Conservation (phyloP, 1,139 yeast genomes). For the Debaryomyces psychrophilus region DNA sequence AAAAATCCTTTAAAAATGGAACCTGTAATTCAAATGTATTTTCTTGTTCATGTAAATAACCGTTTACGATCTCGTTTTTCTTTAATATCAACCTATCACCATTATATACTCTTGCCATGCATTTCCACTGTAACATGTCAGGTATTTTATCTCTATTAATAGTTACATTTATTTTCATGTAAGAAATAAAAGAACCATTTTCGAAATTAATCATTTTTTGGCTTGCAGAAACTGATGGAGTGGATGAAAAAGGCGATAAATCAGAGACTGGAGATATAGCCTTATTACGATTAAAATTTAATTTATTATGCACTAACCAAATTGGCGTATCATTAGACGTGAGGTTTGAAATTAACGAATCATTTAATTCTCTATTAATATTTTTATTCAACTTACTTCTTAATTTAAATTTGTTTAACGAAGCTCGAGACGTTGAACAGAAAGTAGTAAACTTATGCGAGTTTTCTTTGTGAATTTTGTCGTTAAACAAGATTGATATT, state of each 20-base stretch:
- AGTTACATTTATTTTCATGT: slow-evolving; percentile 28
- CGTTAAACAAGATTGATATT: slow-evolving; percentile 16
- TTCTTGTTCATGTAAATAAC: slow-evolving; percentile 25
- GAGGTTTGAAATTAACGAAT: slow-evolving; percentile 4
- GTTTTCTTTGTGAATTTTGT: slow-evolving; percentile 9
- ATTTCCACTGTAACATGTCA: slow-evolving; percentile 38
- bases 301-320: slow-evolving; percentile 12
- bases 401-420: slow-evolving; percentile 11
- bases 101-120: slow-evolving; percentile 34
- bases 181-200: slow-evolving; percentile 34
- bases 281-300: slow-evolving; percentile 6
- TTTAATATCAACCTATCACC: slow-evolving; percentile 29
- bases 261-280: slow-evolving; percentile 1
- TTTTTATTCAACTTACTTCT: slow-evolving; percentile 11
- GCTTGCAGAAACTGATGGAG: slow-evolving; percentile 8
- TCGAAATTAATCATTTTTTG: slow-evolving; percentile 25
- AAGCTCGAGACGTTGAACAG: slow-evolving; percentile 15
- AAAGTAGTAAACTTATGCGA: slow-evolving; percentile 19
- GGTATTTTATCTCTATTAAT: slow-evolving; percentile 8
- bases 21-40: slow-evolving; percentile 33
- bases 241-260: slow-evolving; percentile 14
- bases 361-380: slow-evolving; percentile 8
- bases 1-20: slow-evolving; percentile 45
- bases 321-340: slow-evolving; percentile 12
- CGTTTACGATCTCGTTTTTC: slow-evolving; percentile 39